These are phyloP conservation scores for Ophiostoma triangulosporum DNA, from an alignment of 2,329 filamentous ascomycete species.

Conservation along the genomic window DNA sequence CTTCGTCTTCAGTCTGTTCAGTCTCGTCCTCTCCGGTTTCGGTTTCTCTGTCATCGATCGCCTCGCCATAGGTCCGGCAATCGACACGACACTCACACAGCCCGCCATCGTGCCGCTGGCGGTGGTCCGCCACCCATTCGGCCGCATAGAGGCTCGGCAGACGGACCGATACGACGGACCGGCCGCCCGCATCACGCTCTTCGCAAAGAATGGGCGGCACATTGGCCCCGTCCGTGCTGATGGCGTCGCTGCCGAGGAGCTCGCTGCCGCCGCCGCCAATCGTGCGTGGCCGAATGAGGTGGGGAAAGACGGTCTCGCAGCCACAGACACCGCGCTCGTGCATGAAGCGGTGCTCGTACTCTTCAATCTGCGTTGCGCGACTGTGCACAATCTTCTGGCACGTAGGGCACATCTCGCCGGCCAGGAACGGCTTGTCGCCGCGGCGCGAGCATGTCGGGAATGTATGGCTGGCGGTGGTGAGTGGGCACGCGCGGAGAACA, in stretches of 20 bases:
- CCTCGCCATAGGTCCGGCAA: conserved; percentile 20
- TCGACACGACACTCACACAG: conserved; percentile 22
- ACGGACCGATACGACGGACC: conserved; percentile 16
- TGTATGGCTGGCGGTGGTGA: conserved; percentile 24
- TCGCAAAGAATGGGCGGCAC: conserved; percentile 6
- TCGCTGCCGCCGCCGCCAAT: conserved; percentile 11
- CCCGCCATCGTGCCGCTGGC: conserved; percentile 21
- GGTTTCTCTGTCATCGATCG: neutral
- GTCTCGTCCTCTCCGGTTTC: neutral
- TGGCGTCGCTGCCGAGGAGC: neutral
- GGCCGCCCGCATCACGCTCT: neutral
- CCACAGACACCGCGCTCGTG: conserved; percentile 30
- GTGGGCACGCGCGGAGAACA: conserved; percentile 29
- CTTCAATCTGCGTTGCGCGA: conserved; percentile 26
- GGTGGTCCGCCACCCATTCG: conserved; percentile 29
- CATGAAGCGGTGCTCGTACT: conserved; percentile 30
- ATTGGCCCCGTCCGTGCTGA: neutral
- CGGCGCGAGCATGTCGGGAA: conserved; percentile 23
- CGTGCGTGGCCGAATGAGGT: conserved; percentile 22
- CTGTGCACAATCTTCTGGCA: conserved; percentile 27
- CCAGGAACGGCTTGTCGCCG: conserved; percentile 20
- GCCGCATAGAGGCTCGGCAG: conserved; percentile 25
- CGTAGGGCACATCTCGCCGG: conserved; percentile 23
- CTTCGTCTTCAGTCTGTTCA: neutral
- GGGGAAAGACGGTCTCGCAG: conserved; percentile 26